A percentile compares a stretch with the other conserved stretches of the same genome.
Evolutionary conservation across 2,329 filamentous ascomycete species (phyloP).

Genomic region (Aspergillus calidoustus): DNA sequence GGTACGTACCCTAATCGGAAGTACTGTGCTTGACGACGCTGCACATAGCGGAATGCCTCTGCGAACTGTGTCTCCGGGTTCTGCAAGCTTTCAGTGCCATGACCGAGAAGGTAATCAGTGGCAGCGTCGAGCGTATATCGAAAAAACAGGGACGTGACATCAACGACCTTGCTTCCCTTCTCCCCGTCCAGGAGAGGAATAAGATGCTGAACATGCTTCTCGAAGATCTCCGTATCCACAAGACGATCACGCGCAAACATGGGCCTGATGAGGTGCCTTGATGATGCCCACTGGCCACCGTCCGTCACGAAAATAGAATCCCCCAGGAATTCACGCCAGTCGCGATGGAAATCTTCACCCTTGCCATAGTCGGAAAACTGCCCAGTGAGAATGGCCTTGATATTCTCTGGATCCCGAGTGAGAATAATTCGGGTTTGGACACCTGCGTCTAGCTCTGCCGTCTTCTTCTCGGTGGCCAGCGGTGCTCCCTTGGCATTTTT

Average conservation of each 20-base stretch:
- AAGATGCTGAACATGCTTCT: slow-evolving; percentile 75
- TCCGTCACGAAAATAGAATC: slow-evolving; percentile 85
- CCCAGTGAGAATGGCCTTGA: slow-evolving; percentile 86
- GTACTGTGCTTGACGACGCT: slow-evolving; percentile 72
- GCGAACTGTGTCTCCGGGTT: slow-evolving; percentile 74
- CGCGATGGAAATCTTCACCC: slow-evolving; percentile 69
- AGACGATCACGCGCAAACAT: slow-evolving; percentile 87
- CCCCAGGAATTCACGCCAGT: slow-evolving; percentile 82
- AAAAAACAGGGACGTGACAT: slow-evolving; percentile 79
- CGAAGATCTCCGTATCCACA: slow-evolving; percentile 81
- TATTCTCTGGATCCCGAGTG: slow-evolving; percentile 84
- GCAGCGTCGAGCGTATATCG: slow-evolving; percentile 81
- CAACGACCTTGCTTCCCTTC: slow-evolving; percentile 56
- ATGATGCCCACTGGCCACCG: slow-evolving; percentile 76
- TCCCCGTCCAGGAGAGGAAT: slow-evolving; percentile 67
- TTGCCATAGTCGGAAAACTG: slow-evolving; percentile 89
- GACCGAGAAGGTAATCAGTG: slow-evolving; percentile 83
- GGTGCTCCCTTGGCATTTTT: slow-evolving; percentile 37
- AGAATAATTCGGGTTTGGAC: slow-evolving; percentile 63
- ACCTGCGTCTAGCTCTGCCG: slow-evolving; percentile 36
- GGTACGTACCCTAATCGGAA: slow-evolving; percentile 62
- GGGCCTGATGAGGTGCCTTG: slow-evolving; percentile 81
- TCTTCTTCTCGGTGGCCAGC: slow-evolving; percentile 27
- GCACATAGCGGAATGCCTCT: slow-evolving; percentile 79
- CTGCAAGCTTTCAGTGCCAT: slow-evolving; percentile 66